phyloP scores from a whole-genome alignment of 75 land plant genomes.

The Cunninghamia lanceolata region DNA sequence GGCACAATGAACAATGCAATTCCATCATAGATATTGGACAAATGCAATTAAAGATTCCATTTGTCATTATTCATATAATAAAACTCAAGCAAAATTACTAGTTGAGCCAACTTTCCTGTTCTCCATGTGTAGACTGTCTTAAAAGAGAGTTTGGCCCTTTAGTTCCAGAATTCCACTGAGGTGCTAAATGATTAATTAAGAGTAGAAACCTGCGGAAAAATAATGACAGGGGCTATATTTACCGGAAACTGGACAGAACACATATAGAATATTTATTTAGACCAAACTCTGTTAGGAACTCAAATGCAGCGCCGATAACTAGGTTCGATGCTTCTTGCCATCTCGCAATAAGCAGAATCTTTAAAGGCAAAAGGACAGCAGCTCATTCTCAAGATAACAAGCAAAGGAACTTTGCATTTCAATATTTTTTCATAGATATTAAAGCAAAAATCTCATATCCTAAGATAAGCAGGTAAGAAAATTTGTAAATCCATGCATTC shows the following conservation, averaged over 20 bases:
- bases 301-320: background rate
- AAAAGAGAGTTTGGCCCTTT: background rate
- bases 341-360: background rate
- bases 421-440: background rate
- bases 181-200: background rate
- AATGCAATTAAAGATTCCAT: too few relatives aligned
- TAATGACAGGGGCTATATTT: background rate
- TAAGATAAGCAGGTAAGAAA: background rate
- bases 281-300: background rate
- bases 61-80: too few relatives aligned
- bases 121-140: too few relatives aligned
- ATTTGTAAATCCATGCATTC: background rate
- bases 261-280: background rate
- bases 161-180: background rate
- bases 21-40: too few relatives aligned
- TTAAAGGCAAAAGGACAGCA: background rate
- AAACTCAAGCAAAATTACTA: too few relatives aligned
- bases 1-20: too few relatives aligned
- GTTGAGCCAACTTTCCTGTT: too few relatives aligned
- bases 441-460: background rate
- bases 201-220: background rate
- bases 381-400: background rate
- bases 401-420: background rate
- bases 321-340: background rate
- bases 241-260: background rate